These are phyloP conservation scores for Umbelopsis sp. DNA, from an alignment of 192 early-diverging fungal genomes.

Conservation along the genomic window DNA sequence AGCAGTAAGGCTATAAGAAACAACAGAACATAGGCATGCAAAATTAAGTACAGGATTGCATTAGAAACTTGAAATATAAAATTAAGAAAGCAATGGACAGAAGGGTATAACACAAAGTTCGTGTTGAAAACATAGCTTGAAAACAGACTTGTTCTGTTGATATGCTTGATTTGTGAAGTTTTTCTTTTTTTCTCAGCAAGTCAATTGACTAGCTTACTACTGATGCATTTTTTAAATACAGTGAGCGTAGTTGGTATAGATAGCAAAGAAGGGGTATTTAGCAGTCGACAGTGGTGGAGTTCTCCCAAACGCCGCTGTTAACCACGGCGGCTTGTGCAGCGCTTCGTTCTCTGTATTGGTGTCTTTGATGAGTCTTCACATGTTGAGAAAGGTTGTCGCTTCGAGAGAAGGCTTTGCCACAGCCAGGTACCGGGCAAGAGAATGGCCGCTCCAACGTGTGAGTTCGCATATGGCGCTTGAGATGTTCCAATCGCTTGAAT, in stretches of 20 bases:
- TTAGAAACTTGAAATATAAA: neutral
- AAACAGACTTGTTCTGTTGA: neutral
- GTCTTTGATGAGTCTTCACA: slow-evolving; percentile 47
- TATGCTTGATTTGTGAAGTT: neutral
- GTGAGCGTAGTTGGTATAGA: too few species aligned
- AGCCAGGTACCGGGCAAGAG: slow-evolving; percentile 53
- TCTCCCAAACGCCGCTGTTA: neutral
- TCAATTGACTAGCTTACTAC: neutral
- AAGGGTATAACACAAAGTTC: slow-evolving; percentile 2
- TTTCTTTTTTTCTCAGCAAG: slow-evolving; percentile 1
- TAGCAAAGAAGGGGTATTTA: neutral
- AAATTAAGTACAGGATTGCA: slow-evolving; percentile 18
- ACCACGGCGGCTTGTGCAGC: slow-evolving; percentile 2
- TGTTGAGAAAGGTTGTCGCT: slow-evolving; percentile 69
- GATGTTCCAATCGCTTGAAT: slow-evolving; percentile 81
- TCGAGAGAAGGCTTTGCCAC: slow-evolving; percentile 63
- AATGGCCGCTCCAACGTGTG: slow-evolving; percentile 72
- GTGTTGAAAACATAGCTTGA: slow-evolving; percentile 20
- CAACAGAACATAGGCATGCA: slow-evolving; percentile 14
- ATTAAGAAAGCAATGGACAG: neutral
- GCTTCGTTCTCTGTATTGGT: slow-evolving; percentile 26
- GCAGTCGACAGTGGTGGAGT: slow-evolving; percentile 6
- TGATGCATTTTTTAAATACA: neutral
- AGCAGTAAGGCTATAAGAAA: neutral
- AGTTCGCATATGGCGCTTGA: slow-evolving; percentile 72